Base-by-base conservation (phyloP, 345 rosid species). In the Acer campestre region DNA sequence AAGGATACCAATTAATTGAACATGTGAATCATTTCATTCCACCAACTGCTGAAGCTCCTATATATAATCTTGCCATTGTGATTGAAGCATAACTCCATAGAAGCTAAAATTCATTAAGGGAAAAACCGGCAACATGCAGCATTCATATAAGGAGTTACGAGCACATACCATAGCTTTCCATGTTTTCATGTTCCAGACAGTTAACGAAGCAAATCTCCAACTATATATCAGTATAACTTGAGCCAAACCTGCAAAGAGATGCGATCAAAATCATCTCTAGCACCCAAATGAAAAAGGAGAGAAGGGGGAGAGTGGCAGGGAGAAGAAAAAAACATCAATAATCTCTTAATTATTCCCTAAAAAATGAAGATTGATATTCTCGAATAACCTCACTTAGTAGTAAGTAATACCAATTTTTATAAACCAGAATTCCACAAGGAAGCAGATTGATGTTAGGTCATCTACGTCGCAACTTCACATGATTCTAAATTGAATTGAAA, bases 101-200 rank as follows among this genome's bases (percentile, higher is more conserved):
- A 84, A 84, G 82, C 31, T 78, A 74, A 78, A 78, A 75, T 74
- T 75, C 76, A 75, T 77, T 77, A 80, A 76, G 84, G 71, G 14
- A 74, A 17, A 75, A 70, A 77, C 62, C 38, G 69, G 51, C 48
- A 59, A 73, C 74, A n/a, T n/a, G n/a, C n/a, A 68, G 27, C 74
- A 68, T 51, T 78, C 55, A 8, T 68, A 17, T 23, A 67, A 51
- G 29, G 71, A 76, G 62, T 75, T 61, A 53, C 65, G 70, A 61
- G 44, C 71, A 59, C 89, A 79, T 89, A 91, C 95, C 91, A 91
- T 84, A 76, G 91, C 84, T 79, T 84, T 89, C 91, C 95, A 91
- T 49, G 89, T 88, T 80, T 87, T 91, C 93, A 91, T 91, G 88
- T 89, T 91, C 93, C 95, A 91, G 31, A 88, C 95, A 13, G 90